phyloP scores from a whole-genome alignment of 257 asterid genomes.

The Solanum corneliomulleri region DNA sequence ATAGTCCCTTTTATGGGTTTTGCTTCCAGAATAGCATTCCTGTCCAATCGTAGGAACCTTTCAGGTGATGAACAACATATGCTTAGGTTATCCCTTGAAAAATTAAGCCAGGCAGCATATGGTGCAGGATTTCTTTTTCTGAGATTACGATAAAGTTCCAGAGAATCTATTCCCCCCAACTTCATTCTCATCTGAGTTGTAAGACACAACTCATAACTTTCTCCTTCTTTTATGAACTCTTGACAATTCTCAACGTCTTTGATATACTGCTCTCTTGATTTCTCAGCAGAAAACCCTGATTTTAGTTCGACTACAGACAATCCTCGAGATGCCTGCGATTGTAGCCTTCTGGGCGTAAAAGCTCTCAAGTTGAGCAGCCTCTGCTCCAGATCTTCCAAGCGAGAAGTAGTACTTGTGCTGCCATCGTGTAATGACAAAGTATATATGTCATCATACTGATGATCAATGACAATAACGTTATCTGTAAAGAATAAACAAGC shows the following conservation, averaged over 20 bases:
- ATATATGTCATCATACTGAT: conserved; percentile 55
- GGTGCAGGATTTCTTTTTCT: conserved; percentile 90
- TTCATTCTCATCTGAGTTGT: conserved; percentile 69
- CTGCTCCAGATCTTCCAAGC: conserved; percentile 58
- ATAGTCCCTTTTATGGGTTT: conserved; percentile 93
- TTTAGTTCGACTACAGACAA: conserved; percentile 1
- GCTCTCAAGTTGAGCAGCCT: conserved; percentile 45
- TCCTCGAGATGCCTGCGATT: conserved; percentile 7
- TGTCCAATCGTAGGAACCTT: conserved; percentile 76
- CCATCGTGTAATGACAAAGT: conserved; percentile 43
- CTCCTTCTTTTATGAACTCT: conserved; percentile 66
- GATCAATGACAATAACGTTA: conserved; percentile 77
- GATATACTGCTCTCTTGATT: conserved; percentile 69
- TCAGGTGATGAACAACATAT: conserved; percentile 96
- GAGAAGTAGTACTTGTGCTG: conserved; percentile 19
- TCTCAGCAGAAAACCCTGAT: conserved; percentile 50
- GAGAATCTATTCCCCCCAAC: conserved; percentile 39
- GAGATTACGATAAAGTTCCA: conserved; percentile 61
- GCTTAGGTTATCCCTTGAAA: conserved; percentile 47
- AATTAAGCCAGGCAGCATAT: conserved; percentile 92
- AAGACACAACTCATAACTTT: conserved; percentile 90
- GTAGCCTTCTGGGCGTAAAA: neutral
- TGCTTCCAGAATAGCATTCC: conserved; percentile 76
- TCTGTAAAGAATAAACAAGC: conserved; percentile 96
- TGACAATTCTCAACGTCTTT: conserved; percentile 64